Base-by-base conservation (phyloP, 805 yeast species). In the Jamesozyma lodderae region DNA sequence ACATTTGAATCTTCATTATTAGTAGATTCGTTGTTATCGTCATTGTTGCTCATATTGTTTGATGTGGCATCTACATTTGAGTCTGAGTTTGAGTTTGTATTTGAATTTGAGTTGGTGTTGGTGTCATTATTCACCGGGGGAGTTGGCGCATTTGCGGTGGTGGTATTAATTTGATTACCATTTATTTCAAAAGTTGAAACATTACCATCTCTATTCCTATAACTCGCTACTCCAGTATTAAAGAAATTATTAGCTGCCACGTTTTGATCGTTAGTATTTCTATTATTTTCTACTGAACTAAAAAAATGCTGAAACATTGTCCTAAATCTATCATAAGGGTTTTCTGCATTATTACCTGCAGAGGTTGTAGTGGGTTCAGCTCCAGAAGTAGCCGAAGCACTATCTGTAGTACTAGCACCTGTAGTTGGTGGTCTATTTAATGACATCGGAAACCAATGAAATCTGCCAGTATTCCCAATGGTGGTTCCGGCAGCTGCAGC, bases 141-240 rank as follows among this genome's bases (percentile, higher is more conserved):
- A 6, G 18, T 21, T 11, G 26, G 9, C 8, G 17, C 15, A 14
- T 21, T 14, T 18, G 34, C 17, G 21, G 14, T 21, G 4, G 4
- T n/a, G 17, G 21, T 25, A 17, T 20, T n/a, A 18, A 10, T 18
- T 20, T 34, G 31, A 24, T 40, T 33, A 25, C 37, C 43, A 31
- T 35, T 41, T 4, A 49, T 28, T 17, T 42, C 41, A 33, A 37
- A 47, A 8, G 58, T 55, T 4, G 57, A 41, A 7, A 59, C 62
- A 14, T 41, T 37, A 10, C 64, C 64, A 32, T 46, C 42, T 16
- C 40, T 47, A 29, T 46, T 44, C 45, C 64, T 55, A 31, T 41
- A 49, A 43, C 63, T 58, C 7, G 61, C 64, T 8, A 58, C 64
- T 18, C 64, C 64, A 4, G 54, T 41, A 38, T 46, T 51, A 30